Evolutionary conservation across 495 filamentous ascomycete genomes (phyloP).

Genomic region (Apodospora peruviana): DNA sequence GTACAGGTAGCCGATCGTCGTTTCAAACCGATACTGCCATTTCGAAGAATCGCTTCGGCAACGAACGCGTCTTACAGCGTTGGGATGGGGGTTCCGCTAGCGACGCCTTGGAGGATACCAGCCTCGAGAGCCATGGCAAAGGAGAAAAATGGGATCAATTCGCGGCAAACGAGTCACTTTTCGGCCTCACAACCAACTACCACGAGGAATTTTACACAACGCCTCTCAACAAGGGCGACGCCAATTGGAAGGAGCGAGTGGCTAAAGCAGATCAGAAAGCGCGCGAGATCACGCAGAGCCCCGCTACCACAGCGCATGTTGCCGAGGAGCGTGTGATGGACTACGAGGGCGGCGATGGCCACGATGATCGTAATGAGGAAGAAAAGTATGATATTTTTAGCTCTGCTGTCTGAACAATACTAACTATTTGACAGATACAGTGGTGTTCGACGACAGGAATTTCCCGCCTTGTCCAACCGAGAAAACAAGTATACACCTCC

Average conservation of each 20-base stretch:
- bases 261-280: constrained; percentile 78
- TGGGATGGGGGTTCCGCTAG: constrained; percentile 74
- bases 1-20: constrained; percentile 36
- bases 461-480: constrained; percentile 54
- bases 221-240: constrained; percentile 72
- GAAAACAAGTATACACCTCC: constrained; percentile 88
- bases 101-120: constrained; percentile 49
- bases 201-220: constrained; percentile 95
- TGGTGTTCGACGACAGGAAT: constrained; percentile 74
- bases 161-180: constrained; percentile 77
- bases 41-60: constrained; percentile 60
- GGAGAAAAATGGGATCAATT: constrained; percentile 85
- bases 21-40: constrained; percentile 91
- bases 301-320: constrained; percentile 68
- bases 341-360: constrained; percentile 51
- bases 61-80: constrained; percentile 72
- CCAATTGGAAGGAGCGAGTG: constrained; percentile 68
- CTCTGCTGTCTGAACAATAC: background rate
- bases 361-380: constrained; percentile 78
- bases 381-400: constrained; percentile 63
- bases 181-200: constrained; percentile 81
- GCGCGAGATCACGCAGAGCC: constrained; percentile 76
- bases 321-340: constrained; percentile 81
- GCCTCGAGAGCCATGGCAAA: constrained; percentile 54
- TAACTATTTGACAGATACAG: constrained; percentile 63